A percentile compares a stretch with the other conserved stretches of the same genome.
phyloP scores from a whole-genome alignment of 192 early-diverging fungal species.

The Thoreauomyces humboldtii region DNA sequence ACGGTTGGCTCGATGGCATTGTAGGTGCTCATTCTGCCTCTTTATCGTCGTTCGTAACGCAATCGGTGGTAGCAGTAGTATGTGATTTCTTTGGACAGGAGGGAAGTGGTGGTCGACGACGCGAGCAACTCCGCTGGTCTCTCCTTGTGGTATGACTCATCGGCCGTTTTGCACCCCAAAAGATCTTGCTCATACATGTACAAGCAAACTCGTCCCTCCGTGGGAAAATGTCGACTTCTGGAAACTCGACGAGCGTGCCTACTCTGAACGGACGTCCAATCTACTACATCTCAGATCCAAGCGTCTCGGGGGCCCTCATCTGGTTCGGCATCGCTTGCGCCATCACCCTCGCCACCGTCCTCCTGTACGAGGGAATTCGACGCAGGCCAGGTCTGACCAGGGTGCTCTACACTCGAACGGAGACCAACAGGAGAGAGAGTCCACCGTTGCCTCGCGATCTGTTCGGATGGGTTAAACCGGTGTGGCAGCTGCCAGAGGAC shows the following conservation, averaged over 20 bases:
- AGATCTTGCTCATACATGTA: too few species aligned
- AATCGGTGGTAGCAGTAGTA: too few species aligned
- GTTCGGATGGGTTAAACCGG: constrained; percentile 43
- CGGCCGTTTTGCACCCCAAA: too few species aligned
- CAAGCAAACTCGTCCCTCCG: too few species aligned
- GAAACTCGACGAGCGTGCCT: too few species aligned
- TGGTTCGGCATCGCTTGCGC: constrained; percentile 31
- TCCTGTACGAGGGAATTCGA: constrained; percentile 35
- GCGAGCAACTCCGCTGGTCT: too few species aligned
- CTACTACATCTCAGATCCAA: constrained; percentile 37
- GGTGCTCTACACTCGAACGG: constrained; percentile 37
- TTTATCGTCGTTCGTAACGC: too few species aligned
- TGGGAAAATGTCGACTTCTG: too few species aligned
- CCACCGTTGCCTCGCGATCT: constrained; percentile 29
- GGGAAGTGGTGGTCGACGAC: too few species aligned
- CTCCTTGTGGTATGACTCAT: too few species aligned
- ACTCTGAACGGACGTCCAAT: neutral
- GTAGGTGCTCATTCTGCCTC: constrained; percentile 34
- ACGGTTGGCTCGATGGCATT: constrained; percentile 61
- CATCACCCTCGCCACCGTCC: constrained; percentile 22
- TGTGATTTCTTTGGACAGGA: too few species aligned
- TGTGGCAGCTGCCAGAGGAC: constrained; percentile 30
- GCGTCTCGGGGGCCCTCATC: constrained; percentile 27
- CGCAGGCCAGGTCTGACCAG: constrained; percentile 18
- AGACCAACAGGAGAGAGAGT: constrained; percentile 29